Evolutionary conservation across 768 basidiomycete genomes (phyloP), one percentile per base, ranked within the genome.

Genomic region (Tylopilus sp.): DNA sequence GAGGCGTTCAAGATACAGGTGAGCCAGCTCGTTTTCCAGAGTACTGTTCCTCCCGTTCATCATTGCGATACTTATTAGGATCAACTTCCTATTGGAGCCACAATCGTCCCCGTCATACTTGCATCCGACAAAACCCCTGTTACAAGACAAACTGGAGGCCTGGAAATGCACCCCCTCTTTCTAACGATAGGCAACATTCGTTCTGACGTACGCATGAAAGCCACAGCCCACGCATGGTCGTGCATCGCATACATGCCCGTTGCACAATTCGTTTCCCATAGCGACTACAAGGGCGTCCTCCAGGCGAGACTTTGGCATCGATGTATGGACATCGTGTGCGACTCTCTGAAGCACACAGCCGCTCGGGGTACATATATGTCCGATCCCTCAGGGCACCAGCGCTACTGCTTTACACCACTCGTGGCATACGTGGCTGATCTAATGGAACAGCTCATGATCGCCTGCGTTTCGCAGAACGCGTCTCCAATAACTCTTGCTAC

Each of bases 361-460:
- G 40, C 22, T 25, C 40, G 24, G 12, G 40, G 24, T 2, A 14
- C 22, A 6, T 4, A 13, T 3, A 1, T 24, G 9, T 21, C 14
- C 2, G 41, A 42, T n/a, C 41, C 41, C 3, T 6, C 14, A 6
- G 41, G 41, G 1, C 4, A 16, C 41, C 13, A 8, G 6, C 17
- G 25, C 1, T n/a, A 28, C 17, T 25, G 2, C 11, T 26, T 24
- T 12, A 36, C 24, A 2, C 45, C 25, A 1, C 33, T 26, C 6
- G 21, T 25, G 2, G 22, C 13, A 1, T 34, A 33, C 13, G 16
- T 24, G 1, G 57, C 55, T 0, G 60, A 65, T 26, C 49, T 61
- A 0, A 59, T 56, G 5, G 58, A 57, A 40, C 59, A 34, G 41
- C 48, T 31, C 9, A 48, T 53, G 21, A 45, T 65, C 13, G 48